Conservation (phyloP, 2,329 filamentous ascomycete species). For the Colletotrichum horii region DNA sequence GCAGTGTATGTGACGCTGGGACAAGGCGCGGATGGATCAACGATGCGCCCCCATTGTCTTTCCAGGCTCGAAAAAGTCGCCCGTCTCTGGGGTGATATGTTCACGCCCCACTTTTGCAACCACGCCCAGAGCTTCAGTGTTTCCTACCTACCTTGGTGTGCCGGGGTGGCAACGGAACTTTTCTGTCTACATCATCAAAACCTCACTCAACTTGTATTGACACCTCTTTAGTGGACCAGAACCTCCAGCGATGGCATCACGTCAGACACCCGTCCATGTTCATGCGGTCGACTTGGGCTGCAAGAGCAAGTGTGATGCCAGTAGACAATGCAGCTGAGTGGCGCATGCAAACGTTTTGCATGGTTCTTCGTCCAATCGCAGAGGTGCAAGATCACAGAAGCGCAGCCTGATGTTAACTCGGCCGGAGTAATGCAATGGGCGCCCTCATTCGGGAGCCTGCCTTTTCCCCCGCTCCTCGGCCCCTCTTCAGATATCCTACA, state of each 20-base stretch:
- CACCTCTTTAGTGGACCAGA: too few relatives aligned
- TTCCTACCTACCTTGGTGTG: not conserved
- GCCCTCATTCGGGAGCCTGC: not conserved
- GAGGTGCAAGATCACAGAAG: too few relatives aligned
- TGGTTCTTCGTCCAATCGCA: not conserved
- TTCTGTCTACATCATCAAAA: too few relatives aligned
- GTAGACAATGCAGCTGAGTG: not conserved
- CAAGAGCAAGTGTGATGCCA: too few relatives aligned
- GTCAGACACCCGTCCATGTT: too few relatives aligned
- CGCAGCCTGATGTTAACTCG: not conserved
- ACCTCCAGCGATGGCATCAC: too few relatives aligned
- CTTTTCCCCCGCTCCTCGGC: too few relatives aligned
- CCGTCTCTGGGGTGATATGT: not conserved
- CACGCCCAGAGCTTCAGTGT: slow-evolving; percentile 9
- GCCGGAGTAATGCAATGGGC: not conserved
- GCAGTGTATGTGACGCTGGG: not conserved
- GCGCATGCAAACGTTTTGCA: not conserved
- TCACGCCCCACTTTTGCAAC: not conserved
- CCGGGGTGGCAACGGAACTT: not conserved
- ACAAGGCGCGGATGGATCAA: not conserved
- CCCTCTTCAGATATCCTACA: too few relatives aligned
- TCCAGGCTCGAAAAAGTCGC: slow-evolving; percentile 15
- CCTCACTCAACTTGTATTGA: too few relatives aligned
- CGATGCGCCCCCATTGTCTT: not conserved
- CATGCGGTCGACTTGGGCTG: too few relatives aligned